Evolutionary conservation across 176 grass and related monocot genomes (phyloP).

Genomic region (Oryza glaberrima): DNA sequence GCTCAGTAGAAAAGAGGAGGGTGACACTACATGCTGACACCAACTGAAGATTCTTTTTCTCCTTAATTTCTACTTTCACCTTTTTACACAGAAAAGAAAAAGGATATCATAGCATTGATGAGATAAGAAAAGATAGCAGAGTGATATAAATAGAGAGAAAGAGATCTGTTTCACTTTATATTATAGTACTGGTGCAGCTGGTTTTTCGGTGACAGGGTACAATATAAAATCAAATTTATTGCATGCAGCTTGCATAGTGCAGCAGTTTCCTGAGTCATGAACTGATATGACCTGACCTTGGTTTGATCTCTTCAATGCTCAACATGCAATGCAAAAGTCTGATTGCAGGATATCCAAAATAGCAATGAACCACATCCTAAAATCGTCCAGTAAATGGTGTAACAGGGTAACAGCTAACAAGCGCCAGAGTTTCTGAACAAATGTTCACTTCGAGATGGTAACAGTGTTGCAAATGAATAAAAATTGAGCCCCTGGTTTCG

Average conservation of each 20-base stretch:
- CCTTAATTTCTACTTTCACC: background rate
- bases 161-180: constrained; percentile 18
- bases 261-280: background rate
- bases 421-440: background rate
- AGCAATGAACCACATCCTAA: background rate
- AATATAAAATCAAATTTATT: constrained; percentile 36
- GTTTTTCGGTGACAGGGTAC: constrained; percentile 20
- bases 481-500: background rate
- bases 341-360: background rate
- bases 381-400: background rate
- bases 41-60: constrained; percentile 27
- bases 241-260: background rate
- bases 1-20: constrained; percentile 43
- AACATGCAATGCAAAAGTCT: background rate
- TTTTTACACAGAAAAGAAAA: constrained; percentile 15
- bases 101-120: constrained; percentile 31
- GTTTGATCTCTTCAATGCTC: background rate
- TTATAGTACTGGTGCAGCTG: constrained; percentile 20
- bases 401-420: background rate
- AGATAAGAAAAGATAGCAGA: constrained; percentile 16
- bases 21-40: constrained; percentile 8
- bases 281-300: constrained; percentile 21
- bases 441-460: background rate
- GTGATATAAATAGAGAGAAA: constrained; percentile 26
- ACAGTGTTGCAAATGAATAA: background rate